Conservation (phyloP, 257 asterid species). For the Leptodermis oblonga region DNA sequence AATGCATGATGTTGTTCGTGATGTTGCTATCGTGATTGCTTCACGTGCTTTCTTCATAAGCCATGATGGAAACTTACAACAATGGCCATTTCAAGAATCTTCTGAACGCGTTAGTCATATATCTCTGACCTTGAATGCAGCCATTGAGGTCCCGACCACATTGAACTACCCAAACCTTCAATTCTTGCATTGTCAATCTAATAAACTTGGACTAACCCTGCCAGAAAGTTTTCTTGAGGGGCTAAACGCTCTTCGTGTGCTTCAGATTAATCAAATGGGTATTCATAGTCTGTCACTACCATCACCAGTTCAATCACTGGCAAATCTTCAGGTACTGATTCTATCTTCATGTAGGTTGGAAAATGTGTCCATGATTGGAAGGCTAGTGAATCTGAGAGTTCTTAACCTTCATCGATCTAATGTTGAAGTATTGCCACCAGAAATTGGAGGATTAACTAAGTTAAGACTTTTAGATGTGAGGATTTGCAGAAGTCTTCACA, state of each 20-base stretch:
- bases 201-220: background rate
- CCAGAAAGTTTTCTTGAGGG: conserved; percentile 11
- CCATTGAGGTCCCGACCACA: background rate
- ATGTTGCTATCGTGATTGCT: conserved; percentile 14
- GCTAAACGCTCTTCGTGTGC: background rate
- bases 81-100: conserved; percentile 7
- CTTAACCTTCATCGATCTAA: conserved; percentile 11
- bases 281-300: background rate
- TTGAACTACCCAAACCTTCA: conserved; percentile 8
- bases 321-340: conserved; percentile 17
- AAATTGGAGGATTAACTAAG: conserved; percentile 13
- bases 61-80: background rate
- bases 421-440: conserved; percentile 10
- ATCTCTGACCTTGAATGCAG: background rate
- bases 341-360: background rate
- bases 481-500: background rate
- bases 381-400: conserved; percentile 16
- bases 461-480: conserved; percentile 16
- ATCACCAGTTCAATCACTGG: background rate
- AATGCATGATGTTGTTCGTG: conserved; percentile 16
- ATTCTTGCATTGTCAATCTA: background rate
- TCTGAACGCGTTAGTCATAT: background rate
- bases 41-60: background rate
- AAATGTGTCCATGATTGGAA: conserved; percentile 10
- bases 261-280: conserved; percentile 3